Evolutionary conservation across 2,329 filamentous ascomycete species (phyloP).

Genomic region (Penicillium griseofulvum): DNA sequence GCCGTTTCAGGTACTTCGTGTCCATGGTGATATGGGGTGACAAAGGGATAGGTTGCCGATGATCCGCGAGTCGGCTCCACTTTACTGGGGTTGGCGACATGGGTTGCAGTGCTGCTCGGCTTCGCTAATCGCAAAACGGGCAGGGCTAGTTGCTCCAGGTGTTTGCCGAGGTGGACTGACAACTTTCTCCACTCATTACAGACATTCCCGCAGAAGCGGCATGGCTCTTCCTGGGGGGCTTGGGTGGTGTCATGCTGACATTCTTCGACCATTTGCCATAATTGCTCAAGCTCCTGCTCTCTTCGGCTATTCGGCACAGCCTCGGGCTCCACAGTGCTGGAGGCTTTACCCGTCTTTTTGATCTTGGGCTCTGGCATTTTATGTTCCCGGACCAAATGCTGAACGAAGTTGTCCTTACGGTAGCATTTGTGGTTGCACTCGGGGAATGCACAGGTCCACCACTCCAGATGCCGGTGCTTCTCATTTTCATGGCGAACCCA

Average conservation of each 20-base stretch:
- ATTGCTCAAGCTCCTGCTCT: conserved; percentile 54
- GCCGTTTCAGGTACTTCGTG: not conserved
- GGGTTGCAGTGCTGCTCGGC: conserved; percentile 36
- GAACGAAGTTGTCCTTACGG: conserved; percentile 86
- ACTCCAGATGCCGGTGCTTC: conserved; percentile 82
- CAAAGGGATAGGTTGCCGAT: conserved; percentile 1
- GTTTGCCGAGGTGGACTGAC: conserved; percentile 87
- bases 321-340: conserved; percentile 19
- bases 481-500: conserved; percentile 96
- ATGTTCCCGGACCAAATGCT: conserved; percentile 88
- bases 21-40: conserved; percentile 3
- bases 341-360: conserved; percentile 65
- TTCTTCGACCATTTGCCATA: conserved; percentile 73
- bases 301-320: conserved; percentile 26
- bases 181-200: conserved; percentile 89
- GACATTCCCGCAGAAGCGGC: conserved; percentile 78
- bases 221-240: conserved; percentile 72
- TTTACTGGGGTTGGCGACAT: conserved; percentile 7
- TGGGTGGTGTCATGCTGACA: conserved; percentile 69
- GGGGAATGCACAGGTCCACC: conserved; percentile 80
- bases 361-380: conserved; percentile 79
- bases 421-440: conserved; percentile 82
- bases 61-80: not conserved
- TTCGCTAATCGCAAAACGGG: conserved; percentile 63
- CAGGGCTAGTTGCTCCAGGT: conserved; percentile 89